A percentile compares a stretch with the other conserved stretches of the same genome.
Evolutionary conservation across 106 monocot species (phyloP).

Genomic region (Amphibolis antarctica): DNA sequence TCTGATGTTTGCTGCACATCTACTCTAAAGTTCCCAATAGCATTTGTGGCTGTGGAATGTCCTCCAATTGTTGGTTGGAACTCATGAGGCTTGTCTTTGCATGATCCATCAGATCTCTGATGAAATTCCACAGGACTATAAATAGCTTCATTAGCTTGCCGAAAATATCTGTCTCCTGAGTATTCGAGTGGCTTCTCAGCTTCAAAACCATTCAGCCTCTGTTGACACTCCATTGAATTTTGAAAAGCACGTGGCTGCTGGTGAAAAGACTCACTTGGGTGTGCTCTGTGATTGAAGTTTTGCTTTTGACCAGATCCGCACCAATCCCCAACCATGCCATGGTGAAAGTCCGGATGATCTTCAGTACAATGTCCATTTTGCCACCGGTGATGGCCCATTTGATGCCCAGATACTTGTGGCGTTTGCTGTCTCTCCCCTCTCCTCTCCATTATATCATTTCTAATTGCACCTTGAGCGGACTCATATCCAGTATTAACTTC

Average conservation of each 20-base stretch:
- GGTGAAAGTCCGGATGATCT: not conserved
- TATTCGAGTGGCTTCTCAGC: too few species aligned
- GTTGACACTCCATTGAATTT: not conserved
- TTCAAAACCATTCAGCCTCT: not conserved
- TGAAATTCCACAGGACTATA: constrained; percentile 7
- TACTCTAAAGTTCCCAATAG: not conserved
- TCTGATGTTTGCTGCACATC: not conserved
- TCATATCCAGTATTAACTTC: not conserved
- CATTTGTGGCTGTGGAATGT: not conserved
- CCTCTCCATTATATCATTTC: not conserved
- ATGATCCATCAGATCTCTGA: not conserved
- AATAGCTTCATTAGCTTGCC: not conserved
- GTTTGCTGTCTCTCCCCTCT: not conserved
- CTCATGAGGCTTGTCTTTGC: not conserved
- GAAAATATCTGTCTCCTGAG: not conserved
- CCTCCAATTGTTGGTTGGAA: not conserved
- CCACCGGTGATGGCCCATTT: not conserved
- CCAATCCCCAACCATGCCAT: not conserved
- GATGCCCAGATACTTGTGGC: not conserved
- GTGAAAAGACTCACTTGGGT: not conserved
- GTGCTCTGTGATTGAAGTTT: not conserved
- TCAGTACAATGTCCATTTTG: not conserved
- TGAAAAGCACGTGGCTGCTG: not conserved
- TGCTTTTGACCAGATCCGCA: not conserved
- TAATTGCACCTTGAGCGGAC: not conserved